Conservation (phyloP, 108 stramenopile species). For the Nitzschia palea region DNA sequence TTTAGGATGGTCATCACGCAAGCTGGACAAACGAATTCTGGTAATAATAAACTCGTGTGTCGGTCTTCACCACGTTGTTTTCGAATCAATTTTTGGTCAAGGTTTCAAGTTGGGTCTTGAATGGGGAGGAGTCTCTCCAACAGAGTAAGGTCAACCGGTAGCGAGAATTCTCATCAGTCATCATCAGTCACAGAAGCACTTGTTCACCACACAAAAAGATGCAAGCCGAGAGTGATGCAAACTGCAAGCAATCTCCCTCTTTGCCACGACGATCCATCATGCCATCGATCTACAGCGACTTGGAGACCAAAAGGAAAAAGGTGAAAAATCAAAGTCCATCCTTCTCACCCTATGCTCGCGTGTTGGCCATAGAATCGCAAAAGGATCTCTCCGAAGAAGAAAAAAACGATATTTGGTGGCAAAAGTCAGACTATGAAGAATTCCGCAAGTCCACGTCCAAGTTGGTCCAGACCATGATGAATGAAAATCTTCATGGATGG, state of each 20-base stretch:
- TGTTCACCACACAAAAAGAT: no score
- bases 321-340: conserved; percentile 24
- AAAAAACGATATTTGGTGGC: conserved; percentile 72
- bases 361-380: conserved; percentile 55
- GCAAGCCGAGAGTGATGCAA: not conserved
- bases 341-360: conserved; percentile 76
- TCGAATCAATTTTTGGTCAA: no score
- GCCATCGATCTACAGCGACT: conserved; percentile 4
- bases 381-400: conserved; percentile 55
- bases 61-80: no score
- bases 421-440: conserved; percentile 74
- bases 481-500: conserved; percentile 78
- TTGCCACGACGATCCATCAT: conserved; percentile 13
- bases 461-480: conserved; percentile 73
- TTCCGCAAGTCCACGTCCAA: conserved; percentile 73
- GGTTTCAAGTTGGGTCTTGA: no score
- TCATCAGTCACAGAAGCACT: no score
- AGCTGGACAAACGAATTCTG: no score
- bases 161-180: no score
- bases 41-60: no score
- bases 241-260: not conserved
- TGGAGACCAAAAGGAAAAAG: not conserved
- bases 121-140: no score
- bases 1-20: no score
- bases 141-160: no score